Percentiles rank a stretch among this genome's conserved stretches.
phyloP scores from a whole-genome alignment of 1,139 yeast species.

The Magnusiomyces suaveolens region DNA sequence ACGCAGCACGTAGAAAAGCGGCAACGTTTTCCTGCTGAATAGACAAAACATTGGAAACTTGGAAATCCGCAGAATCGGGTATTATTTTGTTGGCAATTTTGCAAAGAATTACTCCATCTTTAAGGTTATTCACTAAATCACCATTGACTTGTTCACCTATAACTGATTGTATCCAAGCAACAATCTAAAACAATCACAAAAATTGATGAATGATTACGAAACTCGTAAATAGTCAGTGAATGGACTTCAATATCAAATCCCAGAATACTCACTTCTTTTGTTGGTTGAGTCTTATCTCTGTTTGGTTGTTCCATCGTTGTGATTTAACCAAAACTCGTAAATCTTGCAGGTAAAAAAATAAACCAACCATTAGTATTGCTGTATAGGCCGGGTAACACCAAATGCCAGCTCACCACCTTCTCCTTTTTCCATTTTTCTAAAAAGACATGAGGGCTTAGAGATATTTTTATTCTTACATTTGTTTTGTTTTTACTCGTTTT shows the following conservation, averaged over 20 bases:
- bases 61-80: slow-evolving; percentile 41
- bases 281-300: background rate
- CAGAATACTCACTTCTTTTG: background rate
- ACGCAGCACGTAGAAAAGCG: slow-evolving; percentile 49
- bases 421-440: background rate
- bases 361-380: background rate
- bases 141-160: slow-evolving; percentile 20
- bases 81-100: slow-evolving; percentile 34
- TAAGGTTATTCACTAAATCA: slow-evolving; percentile 43
- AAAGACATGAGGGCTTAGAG: no score
- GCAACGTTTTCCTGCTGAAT: slow-evolving; percentile 83
- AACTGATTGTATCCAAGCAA: slow-evolving; percentile 24
- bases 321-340: background rate
- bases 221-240: background rate
- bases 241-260: background rate
- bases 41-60: slow-evolving; percentile 68
- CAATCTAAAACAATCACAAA: slow-evolving; percentile 18
- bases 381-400: slow-evolving; percentile 1
- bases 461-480: no score
- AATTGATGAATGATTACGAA: no score
- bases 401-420: background rate
- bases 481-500: background rate
- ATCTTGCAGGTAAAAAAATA: background rate
- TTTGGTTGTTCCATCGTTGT: background rate
- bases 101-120: slow-evolving; percentile 61